These are phyloP conservation scores for Trypethelium eluteriae DNA, from an alignment of 495 filamentous ascomycete species.

Conservation along the genomic window DNA sequence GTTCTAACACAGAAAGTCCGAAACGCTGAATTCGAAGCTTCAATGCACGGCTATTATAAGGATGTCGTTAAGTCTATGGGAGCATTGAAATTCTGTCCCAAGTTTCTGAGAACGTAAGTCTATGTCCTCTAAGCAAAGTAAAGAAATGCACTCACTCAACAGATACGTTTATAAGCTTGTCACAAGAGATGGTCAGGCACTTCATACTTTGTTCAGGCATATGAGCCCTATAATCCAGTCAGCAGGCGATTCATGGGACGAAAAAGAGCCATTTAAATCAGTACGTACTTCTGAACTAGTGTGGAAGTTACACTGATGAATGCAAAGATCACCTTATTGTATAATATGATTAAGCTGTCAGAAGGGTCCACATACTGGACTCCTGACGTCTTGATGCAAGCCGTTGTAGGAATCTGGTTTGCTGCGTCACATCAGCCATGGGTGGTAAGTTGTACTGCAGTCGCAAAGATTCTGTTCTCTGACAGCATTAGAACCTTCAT, in stretches of 20 bases:
- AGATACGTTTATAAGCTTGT: background rate
- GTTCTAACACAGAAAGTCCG: background rate
- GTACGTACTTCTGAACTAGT: background rate
- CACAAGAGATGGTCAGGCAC: background rate
- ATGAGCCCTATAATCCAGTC: background rate
- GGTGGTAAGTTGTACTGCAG: background rate
- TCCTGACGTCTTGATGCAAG: background rate
- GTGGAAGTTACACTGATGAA: background rate
- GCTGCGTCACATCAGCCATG: slow-evolving; percentile 3
- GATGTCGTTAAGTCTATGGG: background rate
- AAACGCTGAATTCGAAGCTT: background rate
- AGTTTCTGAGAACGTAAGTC: background rate
- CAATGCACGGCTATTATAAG: background rate
- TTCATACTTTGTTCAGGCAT: background rate
- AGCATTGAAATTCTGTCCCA: background rate
- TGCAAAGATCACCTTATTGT: background rate
- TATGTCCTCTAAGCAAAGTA: background rate
- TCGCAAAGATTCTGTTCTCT: background rate
- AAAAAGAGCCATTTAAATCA: background rate
- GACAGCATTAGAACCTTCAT: background rate
- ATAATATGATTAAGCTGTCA: background rate
- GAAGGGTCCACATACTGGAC: background rate
- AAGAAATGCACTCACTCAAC: background rate
- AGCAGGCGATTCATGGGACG: background rate
- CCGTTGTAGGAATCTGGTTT: background rate